Percentiles rank a stretch among this genome's conserved stretches.
Evolutionary conservation across 2,329 filamentous ascomycete species (phyloP).

Genomic region (Exophiala lecanii-corni): DNA sequence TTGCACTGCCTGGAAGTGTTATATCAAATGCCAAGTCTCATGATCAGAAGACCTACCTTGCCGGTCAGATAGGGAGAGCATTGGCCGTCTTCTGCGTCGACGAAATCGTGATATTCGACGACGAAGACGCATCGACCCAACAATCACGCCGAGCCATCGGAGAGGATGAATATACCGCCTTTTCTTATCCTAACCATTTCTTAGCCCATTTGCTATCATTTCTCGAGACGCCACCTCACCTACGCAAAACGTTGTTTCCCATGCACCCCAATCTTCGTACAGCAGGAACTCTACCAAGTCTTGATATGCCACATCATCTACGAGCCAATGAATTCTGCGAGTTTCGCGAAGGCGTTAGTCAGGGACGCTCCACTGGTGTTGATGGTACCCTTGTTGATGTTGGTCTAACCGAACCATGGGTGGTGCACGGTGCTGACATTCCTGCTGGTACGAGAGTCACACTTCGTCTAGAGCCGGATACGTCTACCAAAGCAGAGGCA

Average conservation of each 20-base stretch:
- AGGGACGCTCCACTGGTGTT: constrained; percentile 47
- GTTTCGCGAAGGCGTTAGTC: constrained; percentile 72
- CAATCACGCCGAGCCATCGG: constrained; percentile 20
- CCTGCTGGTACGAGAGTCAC: constrained; percentile 70
- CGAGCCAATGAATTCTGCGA: constrained; percentile 70
- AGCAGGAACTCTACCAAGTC: constrained; percentile 67
- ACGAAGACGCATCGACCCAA: constrained; percentile 43
- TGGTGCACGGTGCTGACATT: constrained; percentile 54
- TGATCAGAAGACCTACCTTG: constrained; percentile 69
- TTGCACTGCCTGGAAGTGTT: constrained; percentile 74
- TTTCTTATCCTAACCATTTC: constrained; percentile 73
- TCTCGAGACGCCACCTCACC: constrained; percentile 77
- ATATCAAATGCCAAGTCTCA: constrained; percentile 64
- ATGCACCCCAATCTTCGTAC: constrained; percentile 72
- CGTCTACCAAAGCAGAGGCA: constrained; percentile 47
- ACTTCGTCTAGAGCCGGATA: constrained; percentile 46
- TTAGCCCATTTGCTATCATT: constrained; percentile 73
- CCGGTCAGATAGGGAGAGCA: constrained; percentile 73
- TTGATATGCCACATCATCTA: constrained; percentile 83
- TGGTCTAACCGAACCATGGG: constrained; percentile 45
- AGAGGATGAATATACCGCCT: constrained; percentile 58
- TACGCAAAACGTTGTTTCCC: constrained; percentile 70
- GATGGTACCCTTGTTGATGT: constrained; percentile 51
- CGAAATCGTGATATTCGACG: constrained; percentile 77
- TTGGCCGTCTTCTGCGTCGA: constrained; percentile 80